Base-by-base conservation (phyloP, 495 filamentous ascomycete genomes). In the Penicillium canariense region DNA sequence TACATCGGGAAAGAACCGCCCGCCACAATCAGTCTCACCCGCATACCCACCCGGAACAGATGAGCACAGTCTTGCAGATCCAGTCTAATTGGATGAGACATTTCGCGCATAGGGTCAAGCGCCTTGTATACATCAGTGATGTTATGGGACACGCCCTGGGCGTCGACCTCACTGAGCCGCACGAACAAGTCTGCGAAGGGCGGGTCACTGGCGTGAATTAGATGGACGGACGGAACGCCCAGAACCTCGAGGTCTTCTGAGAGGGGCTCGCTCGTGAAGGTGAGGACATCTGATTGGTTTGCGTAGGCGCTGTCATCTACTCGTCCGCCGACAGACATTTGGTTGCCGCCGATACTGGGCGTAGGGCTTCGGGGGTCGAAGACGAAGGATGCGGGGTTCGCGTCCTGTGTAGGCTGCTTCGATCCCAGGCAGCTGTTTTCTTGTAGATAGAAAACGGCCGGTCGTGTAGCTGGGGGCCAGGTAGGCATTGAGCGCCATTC, bases 131-230 rank as follows among this genome's bases (percentile, higher is more conserved):
- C 2, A 45, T 71, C 59, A 20, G 57, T 62, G 35, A 71, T 50
- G 28, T 56, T 67, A 25, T 58, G 58, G 36, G 68, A 71, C 6
- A 61, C 50, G 12, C 67, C 66, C 5, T 53, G 31, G 9, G 35
- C 9, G 28, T 69, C 60, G 8, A 71, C 64, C 46, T 71, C 68
- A 43, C 66, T 68, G 3, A 71, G 58, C 14, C 58, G 56, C 26
- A 69, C 9, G 31, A 65, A 59, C n/a, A 71, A 28, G 48, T 71
- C 68, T 48, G 58, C 66, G 46, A 66, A 58, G 11, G 68, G 64
- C 40, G 52, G 50, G 27, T 66, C 54, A 47, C 56, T 69, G 9
- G 51, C 44, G 34, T 69, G 68, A 4, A 42, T 36, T 2, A 71
- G 44, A 12, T 60, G 36, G 4, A 71, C 44, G 11, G 35, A 46